Evolutionary conservation across 305 asterid species (phyloP).

Genomic region (Solanum chacoense): DNA sequence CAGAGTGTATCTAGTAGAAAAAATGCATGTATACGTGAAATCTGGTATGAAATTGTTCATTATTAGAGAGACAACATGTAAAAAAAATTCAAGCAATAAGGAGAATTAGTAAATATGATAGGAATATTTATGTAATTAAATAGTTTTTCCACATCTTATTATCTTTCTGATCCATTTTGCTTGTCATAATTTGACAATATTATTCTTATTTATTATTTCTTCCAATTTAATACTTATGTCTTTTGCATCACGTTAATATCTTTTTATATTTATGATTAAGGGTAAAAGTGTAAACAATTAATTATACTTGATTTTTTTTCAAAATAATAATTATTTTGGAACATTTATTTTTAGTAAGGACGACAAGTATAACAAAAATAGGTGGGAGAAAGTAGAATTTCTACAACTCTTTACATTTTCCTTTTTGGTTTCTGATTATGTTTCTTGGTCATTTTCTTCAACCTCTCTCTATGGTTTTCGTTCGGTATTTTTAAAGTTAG

Average conservation of each 20-base stretch:
- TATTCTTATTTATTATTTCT: neutral
- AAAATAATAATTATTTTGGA: too few species aligned
- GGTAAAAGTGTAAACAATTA: neutral
- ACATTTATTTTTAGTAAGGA: neutral
- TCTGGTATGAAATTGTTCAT: too few species aligned
- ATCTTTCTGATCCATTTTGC: rapidly evolving
- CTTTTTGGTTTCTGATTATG: neutral
- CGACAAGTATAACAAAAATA: too few species aligned
- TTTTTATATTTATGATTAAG: neutral
- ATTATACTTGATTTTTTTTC: neutral
- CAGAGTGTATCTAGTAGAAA: too few species aligned
- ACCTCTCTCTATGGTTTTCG: neutral
- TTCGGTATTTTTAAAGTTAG: neutral
- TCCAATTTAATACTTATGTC: neutral
- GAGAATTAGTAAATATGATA: too few species aligned
- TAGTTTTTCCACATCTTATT: too few species aligned
- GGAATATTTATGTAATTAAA: too few species aligned
- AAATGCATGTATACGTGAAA: too few species aligned
- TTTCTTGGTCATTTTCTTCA: neutral
- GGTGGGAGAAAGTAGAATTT: neutral
- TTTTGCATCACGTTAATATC: neutral
- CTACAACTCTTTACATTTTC: neutral
- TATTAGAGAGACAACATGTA: neutral
- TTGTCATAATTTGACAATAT: too few species aligned
- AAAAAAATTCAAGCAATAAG: too few species aligned